These are phyloP conservation scores for Madurella mycetomatis DNA, from an alignment of 2,329 filamentous ascomycete genomes.

Conservation along the genomic window DNA sequence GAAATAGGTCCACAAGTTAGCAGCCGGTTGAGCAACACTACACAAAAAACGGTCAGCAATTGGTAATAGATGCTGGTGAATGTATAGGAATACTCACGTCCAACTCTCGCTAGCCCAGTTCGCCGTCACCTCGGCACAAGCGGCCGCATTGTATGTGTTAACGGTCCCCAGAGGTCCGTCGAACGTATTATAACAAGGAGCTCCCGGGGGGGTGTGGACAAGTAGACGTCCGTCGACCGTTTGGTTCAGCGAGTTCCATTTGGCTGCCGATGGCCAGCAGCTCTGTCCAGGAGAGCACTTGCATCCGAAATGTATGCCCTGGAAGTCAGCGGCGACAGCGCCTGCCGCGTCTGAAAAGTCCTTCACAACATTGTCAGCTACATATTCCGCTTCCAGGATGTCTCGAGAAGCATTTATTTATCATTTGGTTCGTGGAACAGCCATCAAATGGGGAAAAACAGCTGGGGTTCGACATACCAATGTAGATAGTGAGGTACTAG, in stretches of 20 bases:
- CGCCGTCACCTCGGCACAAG: constrained; percentile 29
- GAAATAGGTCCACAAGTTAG: constrained; percentile 38
- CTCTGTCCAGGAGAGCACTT: constrained; percentile 24
- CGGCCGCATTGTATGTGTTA: constrained; percentile 33
- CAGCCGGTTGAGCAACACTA: constrained; percentile 22
- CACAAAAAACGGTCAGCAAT: not conserved
- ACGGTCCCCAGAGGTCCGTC: constrained; percentile 33
- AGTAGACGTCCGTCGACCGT: constrained; percentile 34
- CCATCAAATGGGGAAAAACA: too few relatives aligned
- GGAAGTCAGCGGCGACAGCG: not conserved
- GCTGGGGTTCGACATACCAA: too few relatives aligned
- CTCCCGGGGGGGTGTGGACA: constrained; percentile 29
- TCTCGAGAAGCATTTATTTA: too few relatives aligned
- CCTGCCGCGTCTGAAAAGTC: constrained; percentile 18
- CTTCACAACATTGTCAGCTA: too few relatives aligned
- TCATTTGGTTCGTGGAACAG: too few relatives aligned
- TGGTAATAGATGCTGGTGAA: not conserved
- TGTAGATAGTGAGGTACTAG: not conserved
- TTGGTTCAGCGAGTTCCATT: constrained; percentile 30
- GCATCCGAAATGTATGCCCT: constrained; percentile 24
- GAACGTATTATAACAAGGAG: constrained; percentile 34
- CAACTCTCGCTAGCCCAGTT: constrained; percentile 34
- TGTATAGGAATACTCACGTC: constrained; percentile 29
- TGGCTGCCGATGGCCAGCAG: constrained; percentile 23
- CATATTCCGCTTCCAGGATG: too few relatives aligned